Base-by-base conservation (phyloP, 148 eudicot genomes). In the Bassia scoparia region DNA sequence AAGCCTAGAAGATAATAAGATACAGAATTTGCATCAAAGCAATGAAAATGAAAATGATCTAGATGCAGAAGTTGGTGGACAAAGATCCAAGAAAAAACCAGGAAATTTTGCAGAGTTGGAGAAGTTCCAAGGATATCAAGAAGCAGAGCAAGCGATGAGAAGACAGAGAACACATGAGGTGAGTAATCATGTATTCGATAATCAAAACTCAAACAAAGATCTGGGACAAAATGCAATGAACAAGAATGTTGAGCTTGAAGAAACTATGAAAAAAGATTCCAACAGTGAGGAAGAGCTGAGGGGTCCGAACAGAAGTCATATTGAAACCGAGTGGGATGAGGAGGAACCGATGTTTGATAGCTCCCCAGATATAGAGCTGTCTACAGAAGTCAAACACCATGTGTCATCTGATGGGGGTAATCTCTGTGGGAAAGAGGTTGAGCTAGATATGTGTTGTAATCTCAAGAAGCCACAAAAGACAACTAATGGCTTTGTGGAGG, bases 391-490 rank as follows among this genome's bases (percentile, higher is more conserved):
- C 50, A 77, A 79, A 64, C 37, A 61, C 78, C 63, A 69, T 35
- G 76, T 81, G 76, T 62, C 74, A 58, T 76, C 78, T 75, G 70
- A 69, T 74, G 81, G 63, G 49, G 61, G 56, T 75, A 54, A 68
- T 53, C 48, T 74, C 52, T 77, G 75, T 67, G 70, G 59, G 64
- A 64, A 70, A n/a, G 71, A 69, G 49, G 53, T 44, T 26, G 73
- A 34, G 37, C 78, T 48, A 41, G 33, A 67, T 73, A 59, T 65
- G 44, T 63, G 63, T 23, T 60, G 65, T 62, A 65, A 69, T 35
- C 68, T 77, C 38, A 69, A 70, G 55, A 76, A 46, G 30, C 71
- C 70, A 73, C 68, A 54, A 33, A 71, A 31, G 33, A 75, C 76
- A 73, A 74, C 61, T 41, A 30, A 73, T 70, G 70, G 67, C 37